Percentiles rank a stretch among this genome's conserved stretches.
Conservation (phyloP, 2,329 filamentous ascomycete species). For the Thermomyces lanuginosus region DNA sequence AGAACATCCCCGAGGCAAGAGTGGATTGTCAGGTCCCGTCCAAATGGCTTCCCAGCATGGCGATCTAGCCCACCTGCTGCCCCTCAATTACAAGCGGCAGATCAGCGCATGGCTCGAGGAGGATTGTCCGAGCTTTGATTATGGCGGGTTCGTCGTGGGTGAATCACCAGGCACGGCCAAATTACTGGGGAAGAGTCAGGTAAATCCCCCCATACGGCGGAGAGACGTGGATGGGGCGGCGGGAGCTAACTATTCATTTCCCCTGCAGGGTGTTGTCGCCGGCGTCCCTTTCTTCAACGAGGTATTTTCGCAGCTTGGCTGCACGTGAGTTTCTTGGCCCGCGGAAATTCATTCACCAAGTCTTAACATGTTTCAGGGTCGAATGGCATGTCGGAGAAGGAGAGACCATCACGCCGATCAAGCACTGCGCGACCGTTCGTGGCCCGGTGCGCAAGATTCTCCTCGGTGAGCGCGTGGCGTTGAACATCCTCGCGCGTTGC, state of each 20-base stretch:
- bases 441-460: slow-evolving; percentile 72
- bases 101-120: slow-evolving; percentile 81
- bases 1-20: no score
- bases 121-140: slow-evolving; percentile 92
- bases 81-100: slow-evolving; percentile 65
- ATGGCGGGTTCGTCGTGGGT: slow-evolving; percentile 91
- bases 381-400: slow-evolving; percentile 78
- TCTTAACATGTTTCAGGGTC: slow-evolving; percentile 34
- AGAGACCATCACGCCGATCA: slow-evolving; percentile 44
- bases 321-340: slow-evolving; percentile 38
- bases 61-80: slow-evolving; percentile 57
- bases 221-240: no score
- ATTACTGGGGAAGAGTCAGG: slow-evolving; percentile 42
- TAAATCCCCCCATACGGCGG: no score
- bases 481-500: slow-evolving; percentile 81
- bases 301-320: slow-evolving; percentile 77
- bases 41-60: slow-evolving; percentile 42
- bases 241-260: no score
- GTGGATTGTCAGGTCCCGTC: no score
- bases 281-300: slow-evolving; percentile 92
- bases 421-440: slow-evolving; percentile 60
- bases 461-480: slow-evolving; percentile 80
- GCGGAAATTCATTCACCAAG: background rate
- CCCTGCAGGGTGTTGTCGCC: slow-evolving; percentile 64
- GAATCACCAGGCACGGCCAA: slow-evolving; percentile 28